These are phyloP conservation scores for Mycothermus thermophilus DNA, from an alignment of 495 filamentous ascomycete species.

Conservation along the genomic window DNA sequence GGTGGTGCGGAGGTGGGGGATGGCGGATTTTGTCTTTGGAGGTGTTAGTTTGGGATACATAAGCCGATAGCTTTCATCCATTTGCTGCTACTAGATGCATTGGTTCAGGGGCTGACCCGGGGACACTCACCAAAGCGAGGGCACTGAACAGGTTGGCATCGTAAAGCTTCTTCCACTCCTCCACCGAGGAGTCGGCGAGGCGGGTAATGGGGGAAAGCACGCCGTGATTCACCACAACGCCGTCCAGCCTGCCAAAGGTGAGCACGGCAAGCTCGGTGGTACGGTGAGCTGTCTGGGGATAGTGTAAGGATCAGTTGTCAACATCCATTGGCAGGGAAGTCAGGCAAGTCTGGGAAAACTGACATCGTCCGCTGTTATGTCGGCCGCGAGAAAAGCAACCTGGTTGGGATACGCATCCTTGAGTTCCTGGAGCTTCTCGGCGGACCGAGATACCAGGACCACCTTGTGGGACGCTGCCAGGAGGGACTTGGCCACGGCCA, in stretches of 20 bases:
- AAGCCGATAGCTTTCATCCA: neutral
- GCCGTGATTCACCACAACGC: conserved; percentile 79
- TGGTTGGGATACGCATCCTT: conserved; percentile 49
- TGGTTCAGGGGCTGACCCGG: too few species aligned
- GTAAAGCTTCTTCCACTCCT: conserved; percentile 64
- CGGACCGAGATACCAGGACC: conserved; percentile 60
- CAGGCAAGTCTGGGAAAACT: conserved; percentile 1
- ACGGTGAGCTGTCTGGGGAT: conserved; percentile 38
- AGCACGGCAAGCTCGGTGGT: conserved; percentile 49
- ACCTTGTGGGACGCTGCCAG: conserved; percentile 56
- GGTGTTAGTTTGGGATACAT: too few species aligned
- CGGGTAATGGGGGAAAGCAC: conserved; percentile 63
- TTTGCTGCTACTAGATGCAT: too few species aligned
- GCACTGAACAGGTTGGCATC: conserved; percentile 76
- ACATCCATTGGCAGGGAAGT: neutral
- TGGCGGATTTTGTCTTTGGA: conserved; percentile 52
- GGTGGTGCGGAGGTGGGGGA: conserved; percentile 55
- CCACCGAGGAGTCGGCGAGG: conserved; percentile 45
- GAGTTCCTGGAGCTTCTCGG: conserved; percentile 50
- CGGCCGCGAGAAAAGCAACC: conserved; percentile 61
- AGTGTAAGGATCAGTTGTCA: neutral
- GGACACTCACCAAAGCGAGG: conserved; percentile 58
- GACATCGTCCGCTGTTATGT: conserved; percentile 52
- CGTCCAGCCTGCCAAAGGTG: conserved; percentile 61
- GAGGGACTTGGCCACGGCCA: conserved; percentile 60